These are phyloP conservation scores for Tylopilus cervinicoccineus DNA, from an alignment of 768 basidiomycete genomes.

Conservation along the genomic window DNA sequence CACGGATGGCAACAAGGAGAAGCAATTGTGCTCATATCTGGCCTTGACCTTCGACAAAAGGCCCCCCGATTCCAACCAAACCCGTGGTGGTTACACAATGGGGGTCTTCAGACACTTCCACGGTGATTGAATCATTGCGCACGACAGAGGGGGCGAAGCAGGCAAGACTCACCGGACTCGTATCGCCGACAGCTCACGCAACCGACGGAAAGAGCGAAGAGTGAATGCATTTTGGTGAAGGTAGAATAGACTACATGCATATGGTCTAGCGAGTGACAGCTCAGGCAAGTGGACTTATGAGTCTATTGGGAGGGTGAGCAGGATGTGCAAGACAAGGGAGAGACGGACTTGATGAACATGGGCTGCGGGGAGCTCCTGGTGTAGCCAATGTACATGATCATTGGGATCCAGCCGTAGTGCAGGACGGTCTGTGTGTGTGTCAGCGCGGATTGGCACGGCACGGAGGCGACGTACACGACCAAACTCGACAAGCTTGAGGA, in stretches of 20 bases:
- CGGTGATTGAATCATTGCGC: conserved; percentile 57
- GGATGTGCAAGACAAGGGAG: not conserved
- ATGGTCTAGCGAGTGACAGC: conserved; percentile 11
- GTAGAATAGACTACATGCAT: conserved; percentile 31
- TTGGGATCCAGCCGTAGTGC: conserved; percentile 95
- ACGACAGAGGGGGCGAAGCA: not conserved
- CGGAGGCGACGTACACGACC: conserved; percentile 63
- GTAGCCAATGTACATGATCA: conserved; percentile 95
- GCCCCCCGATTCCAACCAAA: conserved; percentile 45
- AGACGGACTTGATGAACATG: conserved; percentile 89
- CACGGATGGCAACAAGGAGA: not conserved
- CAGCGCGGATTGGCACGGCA: not conserved
- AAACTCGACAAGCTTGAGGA: conserved; percentile 75
- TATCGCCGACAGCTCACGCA: not conserved
- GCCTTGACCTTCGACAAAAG: conserved; percentile 74
- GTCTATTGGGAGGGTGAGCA: conserved; percentile 41
- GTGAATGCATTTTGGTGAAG: conserved; percentile 12
- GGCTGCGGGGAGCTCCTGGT: conserved; percentile 91
- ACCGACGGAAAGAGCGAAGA: not conserved
- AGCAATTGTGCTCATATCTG: conserved; percentile 71
- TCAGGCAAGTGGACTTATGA: conserved; percentile 92
- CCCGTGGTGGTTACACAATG: conserved; percentile 44
- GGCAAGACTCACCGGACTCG: conserved; percentile 28
- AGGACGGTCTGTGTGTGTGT: conserved; percentile 62
- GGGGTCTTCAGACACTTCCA: conserved; percentile 34